These are phyloP conservation scores for Xerocomellus intermedius DNA, from an alignment of 768 basidiomycete genomes.

Conservation along the genomic window DNA sequence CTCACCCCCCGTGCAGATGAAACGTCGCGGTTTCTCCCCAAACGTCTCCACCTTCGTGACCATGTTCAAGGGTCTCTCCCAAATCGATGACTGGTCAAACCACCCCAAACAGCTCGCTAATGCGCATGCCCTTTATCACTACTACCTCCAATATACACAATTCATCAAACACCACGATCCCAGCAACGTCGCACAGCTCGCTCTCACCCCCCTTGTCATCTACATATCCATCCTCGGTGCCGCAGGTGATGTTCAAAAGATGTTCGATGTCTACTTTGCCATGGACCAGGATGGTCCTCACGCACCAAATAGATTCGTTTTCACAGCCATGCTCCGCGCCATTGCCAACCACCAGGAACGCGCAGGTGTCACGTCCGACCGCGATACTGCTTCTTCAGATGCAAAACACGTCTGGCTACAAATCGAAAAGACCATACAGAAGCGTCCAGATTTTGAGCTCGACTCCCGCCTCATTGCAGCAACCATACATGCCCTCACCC, in stretches of 20 bases:
- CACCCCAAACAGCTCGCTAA: conserved; percentile 61
- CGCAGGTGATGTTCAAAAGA: conserved; percentile 56
- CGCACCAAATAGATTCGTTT: conserved; percentile 60
- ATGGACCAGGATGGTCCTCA: conserved; percentile 62
- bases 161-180: conserved; percentile 50
- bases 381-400: conserved; percentile 53
- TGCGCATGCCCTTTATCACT: conserved; percentile 58
- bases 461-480: conserved; percentile 54
- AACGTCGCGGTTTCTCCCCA: conserved; percentile 74
- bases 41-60: conserved; percentile 66
- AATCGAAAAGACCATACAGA: conserved; percentile 52
- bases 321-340: conserved; percentile 63
- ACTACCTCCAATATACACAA: conserved; percentile 50
- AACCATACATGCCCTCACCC: conserved; percentile 53
- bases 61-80: conserved; percentile 61
- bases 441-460: conserved; percentile 43
- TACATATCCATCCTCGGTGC: conserved; percentile 71
- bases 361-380: conserved; percentile 21
- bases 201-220: conserved; percentile 45
- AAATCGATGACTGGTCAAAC: conserved; percentile 58
- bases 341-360: conserved; percentile 27
- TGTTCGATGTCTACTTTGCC: conserved; percentile 74
- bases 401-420: conserved; percentile 72
- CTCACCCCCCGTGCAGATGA: conserved; percentile 57
- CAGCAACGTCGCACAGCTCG: conserved; percentile 45